Evolutionary conservation across 768 basidiomycete genomes (phyloP), one percentile per base, ranked within the genome.

Genomic region (Boletus rex-veris): DNA sequence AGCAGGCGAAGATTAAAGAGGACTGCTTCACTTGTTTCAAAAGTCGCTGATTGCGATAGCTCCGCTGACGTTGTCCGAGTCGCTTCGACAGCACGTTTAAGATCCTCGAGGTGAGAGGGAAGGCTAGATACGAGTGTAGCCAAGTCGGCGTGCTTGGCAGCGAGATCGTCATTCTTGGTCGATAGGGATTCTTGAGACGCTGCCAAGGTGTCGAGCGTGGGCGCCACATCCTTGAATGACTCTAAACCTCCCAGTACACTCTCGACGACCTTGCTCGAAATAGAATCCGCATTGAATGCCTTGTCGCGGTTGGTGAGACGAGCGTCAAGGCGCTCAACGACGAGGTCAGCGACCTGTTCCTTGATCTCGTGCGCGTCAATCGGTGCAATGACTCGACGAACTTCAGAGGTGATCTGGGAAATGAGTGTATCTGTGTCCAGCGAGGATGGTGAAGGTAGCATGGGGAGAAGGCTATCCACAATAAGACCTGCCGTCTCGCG

Each of bases 351-450:
- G 0, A 93, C 90, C 63, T 90, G 88, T 63, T 92, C 91, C 74
- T 90, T 91, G 66, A 93, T 88, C 67, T 88, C 87, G 60, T 91
- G 88, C 0, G 88, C 82, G 62, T 93, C 91, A 21, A 92, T 80
- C 0, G 86, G 87, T 0, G 83, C 85, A 54, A 89, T 84, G 26
- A 84, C 80, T 21, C 80, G 79, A 48, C 85, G 81, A 39, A 93
- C 78, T 68, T 92, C 91, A 2, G 80, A 71, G 5, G 81, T 81
- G 46, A 93, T 73, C 56, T 88, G 76, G 24, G 76, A 66, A 8
- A 81, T 77, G 45, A 92, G 70, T 3, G 76, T 74, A 45, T 82
- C 78, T 1, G 77, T 76, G 61, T 92, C 84, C 33, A 77, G 39
- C 26, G 76, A 63, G 7, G 69, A 45, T 52, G 75, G 56, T 54